Conservation (phyloP, 2,329 filamentous ascomycete species). For the Trichoderma sp. region DNA sequence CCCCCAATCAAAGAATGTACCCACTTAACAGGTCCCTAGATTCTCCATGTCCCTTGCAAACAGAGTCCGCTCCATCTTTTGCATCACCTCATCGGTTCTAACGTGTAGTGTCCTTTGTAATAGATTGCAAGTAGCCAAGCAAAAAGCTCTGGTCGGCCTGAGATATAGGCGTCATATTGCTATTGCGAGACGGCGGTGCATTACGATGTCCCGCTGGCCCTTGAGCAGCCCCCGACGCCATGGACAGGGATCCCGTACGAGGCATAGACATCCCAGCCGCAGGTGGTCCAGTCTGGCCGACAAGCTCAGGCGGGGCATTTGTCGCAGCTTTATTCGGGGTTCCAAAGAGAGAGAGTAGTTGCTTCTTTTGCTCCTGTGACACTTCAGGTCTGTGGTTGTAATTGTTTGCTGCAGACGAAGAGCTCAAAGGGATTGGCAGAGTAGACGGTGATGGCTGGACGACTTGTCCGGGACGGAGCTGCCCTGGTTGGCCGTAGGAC, state of each 20-base stretch:
- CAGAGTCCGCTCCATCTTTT: background rate
- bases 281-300: background rate
- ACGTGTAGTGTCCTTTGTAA: conserved; percentile 44
- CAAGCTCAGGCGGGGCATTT: background rate
- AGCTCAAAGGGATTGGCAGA: conserved; percentile 17
- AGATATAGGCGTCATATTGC: conserved; percentile 59
- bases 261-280: conserved; percentile 32
- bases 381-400: conserved; percentile 29
- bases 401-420: background rate
- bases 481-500: conserved; percentile 25
- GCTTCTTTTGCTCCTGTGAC: conserved; percentile 37
- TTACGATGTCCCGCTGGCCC: conserved; percentile 10
- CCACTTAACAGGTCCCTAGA: background rate
- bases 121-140: conserved; percentile 69
- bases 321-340: conserved; percentile 37
- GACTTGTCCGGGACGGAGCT: conserved; percentile 25
- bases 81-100: conserved; percentile 23
- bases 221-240: conserved; percentile 44
- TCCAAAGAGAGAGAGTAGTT: conserved; percentile 64
- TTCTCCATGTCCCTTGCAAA: background rate
- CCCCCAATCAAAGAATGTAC: background rate
- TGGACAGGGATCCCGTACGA: conserved; percentile 49
- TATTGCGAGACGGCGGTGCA: conserved; percentile 41
- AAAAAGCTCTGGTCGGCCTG: conserved; percentile 75
- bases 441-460: conserved; percentile 26